phyloP scores from a whole-genome alignment of 129 eudicot species.

The Centella asiatica region DNA sequence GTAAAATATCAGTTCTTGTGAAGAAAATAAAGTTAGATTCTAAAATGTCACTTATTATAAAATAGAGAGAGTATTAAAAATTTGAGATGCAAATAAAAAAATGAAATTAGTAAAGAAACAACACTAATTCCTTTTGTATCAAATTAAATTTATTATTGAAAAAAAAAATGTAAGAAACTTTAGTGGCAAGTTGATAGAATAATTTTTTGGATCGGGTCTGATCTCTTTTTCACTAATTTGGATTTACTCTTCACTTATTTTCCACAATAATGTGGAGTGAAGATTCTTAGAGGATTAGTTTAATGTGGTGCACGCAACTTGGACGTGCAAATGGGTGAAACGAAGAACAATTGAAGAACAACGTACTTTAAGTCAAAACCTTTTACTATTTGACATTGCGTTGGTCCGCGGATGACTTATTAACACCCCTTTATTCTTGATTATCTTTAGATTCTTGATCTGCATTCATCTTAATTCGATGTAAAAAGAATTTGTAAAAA shows the following conservation, averaged over 20 bases:
- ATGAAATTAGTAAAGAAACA: no score
- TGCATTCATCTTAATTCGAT: background rate
- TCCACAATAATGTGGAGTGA: background rate
- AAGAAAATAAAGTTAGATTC: no score
- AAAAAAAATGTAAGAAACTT: no score
- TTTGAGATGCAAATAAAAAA: no score
- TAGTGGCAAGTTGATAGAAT: no score
- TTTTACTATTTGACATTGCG: background rate
- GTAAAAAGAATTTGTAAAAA: background rate
- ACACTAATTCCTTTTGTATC: no score
- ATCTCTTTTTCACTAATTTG: no score
- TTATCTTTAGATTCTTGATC: conserved; percentile 7
- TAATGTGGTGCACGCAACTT: background rate
- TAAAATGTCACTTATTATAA: no score
- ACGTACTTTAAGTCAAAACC: background rate
- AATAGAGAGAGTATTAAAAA: no score
- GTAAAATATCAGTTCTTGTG: no score
- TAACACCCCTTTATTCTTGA: conserved; percentile 3
- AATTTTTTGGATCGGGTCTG: no score
- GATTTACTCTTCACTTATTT: background rate
- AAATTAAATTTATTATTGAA: no score
- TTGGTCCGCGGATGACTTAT: background rate
- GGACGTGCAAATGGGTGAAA: background rate
- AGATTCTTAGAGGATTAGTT: background rate
- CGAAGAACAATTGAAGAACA: background rate